These are phyloP conservation scores for Lophiostoma macrostomum DNA, from an alignment of 495 filamentous ascomycete genomes.

Conservation along the genomic window DNA sequence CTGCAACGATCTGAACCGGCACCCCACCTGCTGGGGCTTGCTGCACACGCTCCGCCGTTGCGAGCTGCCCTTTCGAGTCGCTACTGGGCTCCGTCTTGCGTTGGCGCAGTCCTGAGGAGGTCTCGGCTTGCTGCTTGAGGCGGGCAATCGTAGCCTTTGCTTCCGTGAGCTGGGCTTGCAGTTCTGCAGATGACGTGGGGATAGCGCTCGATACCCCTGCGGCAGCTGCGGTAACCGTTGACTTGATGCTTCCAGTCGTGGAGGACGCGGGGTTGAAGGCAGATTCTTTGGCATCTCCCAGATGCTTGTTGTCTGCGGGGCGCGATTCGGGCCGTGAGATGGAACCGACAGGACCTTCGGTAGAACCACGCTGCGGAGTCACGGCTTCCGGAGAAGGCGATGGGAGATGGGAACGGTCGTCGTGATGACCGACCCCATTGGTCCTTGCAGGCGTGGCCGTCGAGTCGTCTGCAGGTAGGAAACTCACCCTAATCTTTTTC, in stretches of 20 bases:
- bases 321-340: constrained; percentile 36
- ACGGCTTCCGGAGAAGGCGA: constrained; percentile 38
- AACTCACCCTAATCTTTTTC: constrained; percentile 93
- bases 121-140: constrained; percentile 66
- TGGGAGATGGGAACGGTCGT: constrained; percentile 29
- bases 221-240: constrained; percentile 45
- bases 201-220: constrained; percentile 45
- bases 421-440: constrained; percentile 49
- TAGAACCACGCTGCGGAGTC: constrained; percentile 36
- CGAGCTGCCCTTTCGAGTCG: constrained; percentile 41
- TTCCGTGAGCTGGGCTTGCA: constrained; percentile 69
- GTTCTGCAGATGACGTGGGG: constrained; percentile 57
- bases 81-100: constrained; percentile 45
- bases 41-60: constrained; percentile 49
- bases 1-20: constrained; percentile 79
- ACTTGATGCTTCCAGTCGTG: constrained; percentile 13
- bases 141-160: constrained; percentile 70
- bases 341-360: constrained; percentile 28
- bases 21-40: constrained; percentile 67
- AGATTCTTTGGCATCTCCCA: constrained; percentile 35
- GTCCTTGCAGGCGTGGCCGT: constrained; percentile 43
- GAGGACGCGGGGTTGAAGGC: constrained; percentile 33
- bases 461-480: constrained; percentile 60
- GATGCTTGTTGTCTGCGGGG: constrained; percentile 34
- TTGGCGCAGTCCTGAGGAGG: constrained; percentile 64